Evolutionary conservation across 345 rosid species (phyloP), one percentile per base, ranked within the genome.

Genomic region (Nasturtium officinale): DNA sequence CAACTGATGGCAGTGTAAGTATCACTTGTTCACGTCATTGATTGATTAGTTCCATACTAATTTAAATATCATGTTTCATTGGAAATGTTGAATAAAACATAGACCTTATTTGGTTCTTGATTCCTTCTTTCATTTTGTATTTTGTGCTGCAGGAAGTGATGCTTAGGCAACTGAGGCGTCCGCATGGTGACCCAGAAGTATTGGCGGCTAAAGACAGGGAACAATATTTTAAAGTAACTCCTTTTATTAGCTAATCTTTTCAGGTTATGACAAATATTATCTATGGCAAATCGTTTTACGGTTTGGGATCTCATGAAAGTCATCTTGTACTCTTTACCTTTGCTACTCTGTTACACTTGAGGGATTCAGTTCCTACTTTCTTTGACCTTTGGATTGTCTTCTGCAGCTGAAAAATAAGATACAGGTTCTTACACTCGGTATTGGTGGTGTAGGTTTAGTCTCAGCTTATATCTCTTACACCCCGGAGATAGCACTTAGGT

Each of bases 401-500:
- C 61, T 78, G 77, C 96, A 94, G 98, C 76, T 94, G 74, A 94
- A 80, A 79, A 80, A 63, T 8, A 91, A 76, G 80, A 60, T 94
- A 78, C 97, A 94, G 79, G 47, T 84, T 75, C 85, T 87, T 57
- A 94, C 96, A 23, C 30, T 87, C 50, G 90, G 87, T 62, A 83
- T 91, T 16, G 98, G 98, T 67, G 85, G 95, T 70, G 83, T 91
- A 26, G 97, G 98, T 53, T 73, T 94, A 74, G 90, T 88, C 79
- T 94, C 98, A 18, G 79, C 97, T 26, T 94, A 87, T 77, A 75
- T 89, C 62, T 85, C 92, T 35, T 94, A 94, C 75, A 78, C 97
- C 8, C 88, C 97, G 18, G 98, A 89, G 86, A 83, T 94, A 66
- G 83, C 96, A 40, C 91, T 84, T 60, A 94, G 98, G 98, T 94